A percentile compares a stretch with the other conserved stretches of the same genome.
Evolutionary conservation across 805 yeast genomes (phyloP).

Genomic region (Millerago galiae): DNA sequence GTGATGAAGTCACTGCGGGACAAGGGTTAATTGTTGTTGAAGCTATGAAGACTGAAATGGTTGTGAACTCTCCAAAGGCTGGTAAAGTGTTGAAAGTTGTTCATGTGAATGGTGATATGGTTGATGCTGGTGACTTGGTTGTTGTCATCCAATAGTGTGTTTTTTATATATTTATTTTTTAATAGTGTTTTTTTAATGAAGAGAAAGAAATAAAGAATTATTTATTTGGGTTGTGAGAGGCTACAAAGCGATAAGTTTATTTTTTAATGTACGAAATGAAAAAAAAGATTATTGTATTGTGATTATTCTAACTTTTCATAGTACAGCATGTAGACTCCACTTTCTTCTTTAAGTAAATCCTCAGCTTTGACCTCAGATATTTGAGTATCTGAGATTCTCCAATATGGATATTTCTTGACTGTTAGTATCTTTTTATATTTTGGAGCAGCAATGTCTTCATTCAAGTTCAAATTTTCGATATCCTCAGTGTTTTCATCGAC

Average conservation of each 20-base stretch:
- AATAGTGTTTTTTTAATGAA: neutral
- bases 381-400: conserved; percentile 80
- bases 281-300: neutral
- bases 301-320: conserved; percentile 45
- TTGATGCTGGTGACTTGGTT: conserved; percentile 93
- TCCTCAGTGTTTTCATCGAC: neutral
- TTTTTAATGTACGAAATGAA: neutral
- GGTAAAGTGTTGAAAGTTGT: conserved; percentile 70
- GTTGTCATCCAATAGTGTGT: conserved; percentile 66
- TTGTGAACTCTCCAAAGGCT: conserved; percentile 59
- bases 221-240: conserved; percentile 3
- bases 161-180: neutral
- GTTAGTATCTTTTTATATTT: conserved; percentile 48
- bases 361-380: conserved; percentile 53
- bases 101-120: conserved; percentile 90
- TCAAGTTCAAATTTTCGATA: neutral
- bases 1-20: conserved; percentile 66
- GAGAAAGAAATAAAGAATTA: too few relatives aligned
- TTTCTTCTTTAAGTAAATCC: conserved; percentile 59
- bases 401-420: conserved; percentile 54
- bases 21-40: conserved; percentile 86
- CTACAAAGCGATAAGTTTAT: neutral
- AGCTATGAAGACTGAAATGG: conserved; percentile 99
- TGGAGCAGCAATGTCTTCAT: too few relatives aligned
- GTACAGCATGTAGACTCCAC: conserved; percentile 80